A percentile compares a stretch with the other conserved stretches of the same genome.
These are phyloP conservation scores for Diplodia corticola DNA, from an alignment of 2,329 filamentous ascomycete genomes.

Conservation along the genomic window DNA sequence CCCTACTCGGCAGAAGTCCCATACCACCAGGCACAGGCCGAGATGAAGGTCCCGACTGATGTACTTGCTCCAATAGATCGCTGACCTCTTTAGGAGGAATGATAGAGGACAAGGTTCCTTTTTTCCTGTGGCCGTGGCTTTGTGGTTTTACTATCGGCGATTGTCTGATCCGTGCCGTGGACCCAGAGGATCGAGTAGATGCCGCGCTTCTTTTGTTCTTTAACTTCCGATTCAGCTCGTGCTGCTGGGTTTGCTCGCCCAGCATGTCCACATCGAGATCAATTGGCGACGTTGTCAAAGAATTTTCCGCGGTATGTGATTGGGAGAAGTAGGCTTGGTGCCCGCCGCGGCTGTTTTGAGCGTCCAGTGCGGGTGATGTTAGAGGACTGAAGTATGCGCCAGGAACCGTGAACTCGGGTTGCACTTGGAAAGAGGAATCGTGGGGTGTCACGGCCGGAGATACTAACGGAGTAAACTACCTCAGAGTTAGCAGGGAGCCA, in stretches of 20 bases:
- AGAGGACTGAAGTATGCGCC: conserved; percentile 80
- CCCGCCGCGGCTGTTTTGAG: conserved; percentile 59
- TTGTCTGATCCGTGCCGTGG: conserved; percentile 58
- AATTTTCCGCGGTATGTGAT: conserved; percentile 41
- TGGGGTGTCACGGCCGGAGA: conserved; percentile 83
- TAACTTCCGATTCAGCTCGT: conserved; percentile 33
- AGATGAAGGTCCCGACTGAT: conserved; percentile 29
- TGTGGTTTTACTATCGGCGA: conserved; percentile 72
- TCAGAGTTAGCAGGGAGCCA: neutral
- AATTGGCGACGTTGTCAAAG: conserved; percentile 51
- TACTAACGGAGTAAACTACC: conserved; percentile 74
- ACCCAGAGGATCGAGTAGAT: conserved; percentile 42
- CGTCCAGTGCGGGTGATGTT: conserved; percentile 76
- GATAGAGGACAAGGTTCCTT: conserved; percentile 43
- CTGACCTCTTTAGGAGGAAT: conserved; percentile 50
- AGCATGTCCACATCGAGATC: conserved; percentile 49
- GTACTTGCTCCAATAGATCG: conserved; percentile 42
- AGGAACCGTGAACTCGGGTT: conserved; percentile 62
- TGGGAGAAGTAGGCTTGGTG: conserved; percentile 22
- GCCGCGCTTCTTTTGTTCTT: conserved; percentile 53
- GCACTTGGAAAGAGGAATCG: conserved; percentile 64
- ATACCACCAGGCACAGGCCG: conserved; percentile 14
- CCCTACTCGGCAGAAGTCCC: conserved; percentile 32
- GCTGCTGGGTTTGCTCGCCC: conserved; percentile 37
- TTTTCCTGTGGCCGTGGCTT: conserved; percentile 43